Evolutionary conservation across 495 filamentous ascomycete genomes (phyloP).

Genomic region (Pseudevernia furfuracea): DNA sequence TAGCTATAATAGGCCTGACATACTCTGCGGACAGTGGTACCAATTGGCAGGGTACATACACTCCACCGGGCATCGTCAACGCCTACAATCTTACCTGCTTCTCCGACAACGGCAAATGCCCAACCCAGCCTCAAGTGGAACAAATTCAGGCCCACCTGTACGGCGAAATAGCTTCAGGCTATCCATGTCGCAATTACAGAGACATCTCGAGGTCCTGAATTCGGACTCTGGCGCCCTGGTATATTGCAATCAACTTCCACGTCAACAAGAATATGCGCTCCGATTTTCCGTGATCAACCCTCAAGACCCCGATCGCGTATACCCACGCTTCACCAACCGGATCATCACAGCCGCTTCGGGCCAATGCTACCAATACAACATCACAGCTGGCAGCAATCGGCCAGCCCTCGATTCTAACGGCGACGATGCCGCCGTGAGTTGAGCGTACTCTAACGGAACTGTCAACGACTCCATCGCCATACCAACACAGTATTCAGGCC

Average conservation of each 20-base stretch:
- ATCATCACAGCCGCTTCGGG: too few relatives aligned
- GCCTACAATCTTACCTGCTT: constrained; percentile 22
- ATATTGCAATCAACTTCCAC: constrained; percentile 7
- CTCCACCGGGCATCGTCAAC: constrained; percentile 15
- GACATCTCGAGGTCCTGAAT: constrained; percentile 12
- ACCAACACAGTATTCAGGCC: constrained; percentile 7
- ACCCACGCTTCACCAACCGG: constrained; percentile 24
- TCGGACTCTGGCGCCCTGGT: not conserved
- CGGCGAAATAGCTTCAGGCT: constrained; percentile 13
- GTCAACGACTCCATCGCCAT: constrained; percentile 15
- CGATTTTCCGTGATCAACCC: constrained; percentile 22
- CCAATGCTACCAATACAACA: too few relatives aligned
- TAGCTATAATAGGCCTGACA: constrained; percentile 21
- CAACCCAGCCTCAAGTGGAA: not conserved
- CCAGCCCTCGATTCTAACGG: too few relatives aligned
- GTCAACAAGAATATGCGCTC: constrained; percentile 20
- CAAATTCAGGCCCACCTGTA: constrained; percentile 16
- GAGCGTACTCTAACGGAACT: constrained; percentile 19
- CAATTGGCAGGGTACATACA: constrained; percentile 14
- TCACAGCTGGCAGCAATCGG: too few relatives aligned
- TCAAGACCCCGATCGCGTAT: constrained; percentile 4
- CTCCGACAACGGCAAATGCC: not conserved
- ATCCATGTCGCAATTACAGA: constrained; percentile 4
- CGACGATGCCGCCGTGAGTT: not conserved
- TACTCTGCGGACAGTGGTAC: constrained; percentile 22